Base-by-base conservation (phyloP, 2,329 filamentous ascomycete species). In the Colletotrichum spaethianum region DNA sequence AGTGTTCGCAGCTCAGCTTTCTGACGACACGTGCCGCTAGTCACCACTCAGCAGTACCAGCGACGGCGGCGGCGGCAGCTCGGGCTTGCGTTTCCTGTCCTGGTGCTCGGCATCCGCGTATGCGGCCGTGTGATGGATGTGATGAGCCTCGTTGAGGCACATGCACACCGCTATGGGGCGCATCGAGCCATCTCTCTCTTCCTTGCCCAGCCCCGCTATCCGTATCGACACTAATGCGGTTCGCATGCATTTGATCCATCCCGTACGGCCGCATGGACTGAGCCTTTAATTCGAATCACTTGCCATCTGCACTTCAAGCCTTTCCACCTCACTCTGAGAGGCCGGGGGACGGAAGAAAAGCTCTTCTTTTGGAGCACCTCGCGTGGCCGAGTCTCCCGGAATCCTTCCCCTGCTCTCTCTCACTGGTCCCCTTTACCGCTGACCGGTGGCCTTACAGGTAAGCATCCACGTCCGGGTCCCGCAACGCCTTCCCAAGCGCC, bases 161-260 rank as follows among this genome's bases (percentile, higher is more conserved):
- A 68, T 28, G 38, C 66, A 64, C 65, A 67, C 66, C 60, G 66
- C 66, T 48, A 64, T 23, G 28, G 31, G 40, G 31, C 50, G 28
- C 42, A 44, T 65, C 42, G 14, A 48, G 20, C 33, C 33, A 36
- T 44, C 42, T 56, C 42, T 18, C 56, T 48, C 31, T 44, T 31
- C 20, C 65, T 23, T 36, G 23, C 60, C 53, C 60, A 46, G 38
- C 53, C 60, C 66, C 38, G 53, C 65, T 52, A 26, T 62, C 42
- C 23, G 36, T 63, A 72, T 70, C 65, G 59, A 60, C 53, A 70
- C 70, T 72, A 72, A 72, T 70, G 70, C 70, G 20, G 65, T 46
- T 46, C 53, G 53, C 66, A 26, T 64, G 65, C 59, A 68, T 40
- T 33, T 52, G 38, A 60, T 61, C 38, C 31, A 53, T 57, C 46